Percentiles rank a stretch among this genome's conserved stretches.
Conservation (phyloP, 352 stramenopile species). For the Nothophytophthora sp. region DNA sequence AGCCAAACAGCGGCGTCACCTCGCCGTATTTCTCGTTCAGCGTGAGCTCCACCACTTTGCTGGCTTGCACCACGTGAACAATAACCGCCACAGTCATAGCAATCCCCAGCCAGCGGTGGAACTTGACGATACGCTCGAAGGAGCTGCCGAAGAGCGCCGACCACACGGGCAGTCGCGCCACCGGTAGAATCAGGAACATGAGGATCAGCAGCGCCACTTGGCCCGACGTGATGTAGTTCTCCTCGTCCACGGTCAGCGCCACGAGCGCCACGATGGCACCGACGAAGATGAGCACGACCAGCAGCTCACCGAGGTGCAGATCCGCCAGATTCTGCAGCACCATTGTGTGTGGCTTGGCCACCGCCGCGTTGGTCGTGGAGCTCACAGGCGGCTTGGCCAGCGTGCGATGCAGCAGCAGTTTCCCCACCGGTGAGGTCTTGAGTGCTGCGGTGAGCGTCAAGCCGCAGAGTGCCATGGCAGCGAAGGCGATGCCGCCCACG, state of each 20-base stretch:
- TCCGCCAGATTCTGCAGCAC: slow-evolving; percentile 59
- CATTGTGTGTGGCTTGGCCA: slow-evolving; percentile 42
- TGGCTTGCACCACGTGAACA: slow-evolving; percentile 58
- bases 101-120: slow-evolving; percentile 82
- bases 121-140: slow-evolving; percentile 85
- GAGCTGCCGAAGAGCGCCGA: slow-evolving; percentile 71
- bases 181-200: slow-evolving; percentile 80
- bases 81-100: slow-evolving; percentile 52
- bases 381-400: slow-evolving; percentile 51
- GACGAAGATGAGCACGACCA: slow-evolving; percentile 71
- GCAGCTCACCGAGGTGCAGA: slow-evolving; percentile 56
- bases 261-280: slow-evolving; percentile 47
- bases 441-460: slow-evolving; percentile 47
- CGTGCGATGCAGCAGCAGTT: slow-evolving; percentile 51
- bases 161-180: slow-evolving; percentile 64
- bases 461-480: slow-evolving; percentile 50
- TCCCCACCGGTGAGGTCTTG: slow-evolving; percentile 35
- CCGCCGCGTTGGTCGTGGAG: slow-evolving; percentile 43
- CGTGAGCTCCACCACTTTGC: slow-evolving; percentile 40
- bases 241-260: slow-evolving; percentile 31
- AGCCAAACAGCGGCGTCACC: slow-evolving; percentile 62
- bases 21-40: slow-evolving; percentile 49
- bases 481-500: slow-evolving; percentile 55
- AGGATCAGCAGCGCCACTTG: slow-evolving; percentile 66
- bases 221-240: slow-evolving; percentile 46